Evolutionary conservation across 2,329 filamentous ascomycete species (phyloP).

Genomic region (Fusarium piperis): DNA sequence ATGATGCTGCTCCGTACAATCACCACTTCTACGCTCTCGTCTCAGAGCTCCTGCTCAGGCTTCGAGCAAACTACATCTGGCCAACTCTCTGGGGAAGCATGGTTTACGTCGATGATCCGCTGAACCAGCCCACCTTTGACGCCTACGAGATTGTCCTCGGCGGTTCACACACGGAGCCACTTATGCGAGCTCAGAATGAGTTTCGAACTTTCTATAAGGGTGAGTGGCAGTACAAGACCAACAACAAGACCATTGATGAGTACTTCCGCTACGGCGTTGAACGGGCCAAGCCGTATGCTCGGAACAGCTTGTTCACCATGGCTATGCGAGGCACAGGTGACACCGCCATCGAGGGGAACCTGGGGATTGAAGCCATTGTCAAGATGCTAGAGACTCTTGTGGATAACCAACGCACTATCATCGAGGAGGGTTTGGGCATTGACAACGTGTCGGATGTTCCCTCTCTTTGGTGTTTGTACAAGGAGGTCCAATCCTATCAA

Average conservation of each 20-base stretch:
- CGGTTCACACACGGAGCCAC: constrained; percentile 77
- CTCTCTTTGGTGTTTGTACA: constrained; percentile 73
- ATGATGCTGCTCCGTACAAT: constrained; percentile 65
- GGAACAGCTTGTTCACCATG: constrained; percentile 72
- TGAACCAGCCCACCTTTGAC: constrained; percentile 75
- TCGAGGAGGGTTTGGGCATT: constrained; percentile 26
- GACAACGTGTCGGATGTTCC: constrained; percentile 30
- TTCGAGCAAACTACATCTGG: constrained; percentile 80
- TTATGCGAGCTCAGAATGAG: constrained; percentile 70
- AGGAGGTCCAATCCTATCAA: constrained; percentile 72
- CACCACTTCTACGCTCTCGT: constrained; percentile 73
- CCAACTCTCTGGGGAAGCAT: constrained; percentile 76
- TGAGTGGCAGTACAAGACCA: constrained; percentile 75
- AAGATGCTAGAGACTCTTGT: constrained; percentile 43
- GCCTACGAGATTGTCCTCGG: constrained; percentile 80
- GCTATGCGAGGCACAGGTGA: constrained; percentile 78
- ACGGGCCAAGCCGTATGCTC: constrained; percentile 72
- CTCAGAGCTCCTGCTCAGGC: constrained; percentile 75
- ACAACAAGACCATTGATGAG: constrained; percentile 73
- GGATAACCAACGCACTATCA: constrained; percentile 50
- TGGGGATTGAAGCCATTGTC: constrained; percentile 54
- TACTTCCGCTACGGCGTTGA: constrained; percentile 75
- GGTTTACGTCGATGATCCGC: constrained; percentile 76
- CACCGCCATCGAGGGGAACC: constrained; percentile 64
- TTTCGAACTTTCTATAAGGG: constrained; percentile 65